Evolutionary conservation across 345 rosid species (phyloP), one percentile per base, ranked within the genome.

Genomic region (Moricandia arvensis): DNA sequence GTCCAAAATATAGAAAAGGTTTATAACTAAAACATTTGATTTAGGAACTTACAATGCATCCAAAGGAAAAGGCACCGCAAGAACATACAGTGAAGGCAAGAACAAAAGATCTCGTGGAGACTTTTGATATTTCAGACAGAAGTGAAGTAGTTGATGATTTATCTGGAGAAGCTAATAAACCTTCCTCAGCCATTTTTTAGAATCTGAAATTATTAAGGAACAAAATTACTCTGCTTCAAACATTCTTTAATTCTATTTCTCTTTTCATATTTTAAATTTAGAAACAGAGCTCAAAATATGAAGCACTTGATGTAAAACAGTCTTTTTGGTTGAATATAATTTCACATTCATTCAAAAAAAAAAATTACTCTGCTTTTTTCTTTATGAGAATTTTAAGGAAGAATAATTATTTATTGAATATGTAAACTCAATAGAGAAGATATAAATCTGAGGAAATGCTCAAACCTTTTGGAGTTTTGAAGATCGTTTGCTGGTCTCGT

Each of bases 1-100:
- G 45, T 59, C 47, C 0, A 4, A 45, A 34, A 33, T 9, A 17
- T 7, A 5, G 53, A 24, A 6, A 63, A 8, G 3, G 3, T 7
- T 7, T 10, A 27, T 1, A 59, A 59, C 3, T 12, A 12, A 3
- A 24, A 21, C 16, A 30, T 18, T 0, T 11, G 58, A 13, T 9
- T 2, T 12, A 66, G 24, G 15, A 34, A 62, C 77, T 72, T 10
- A 78, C 81, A 16, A 62, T 53, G 69, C 81, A 79, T 15, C 81
- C 81, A 63, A 68, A 79, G 71, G 54, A 18, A 3, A 79, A 79
- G 0, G 81, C 81, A 1, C 81, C 74, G 9, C 60, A 79, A 54
- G 81, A 73, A 62, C 55, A 34, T 0, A n/a, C 69, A 54, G 16
- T 79, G 66, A 79, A 73, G 4, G 77, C 81, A 51, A 78, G 65